Evolutionary conservation across 495 filamentous ascomycete genomes (phyloP), one percentile per base, ranked within the genome.

Genomic region (Penicillium soppii): DNA sequence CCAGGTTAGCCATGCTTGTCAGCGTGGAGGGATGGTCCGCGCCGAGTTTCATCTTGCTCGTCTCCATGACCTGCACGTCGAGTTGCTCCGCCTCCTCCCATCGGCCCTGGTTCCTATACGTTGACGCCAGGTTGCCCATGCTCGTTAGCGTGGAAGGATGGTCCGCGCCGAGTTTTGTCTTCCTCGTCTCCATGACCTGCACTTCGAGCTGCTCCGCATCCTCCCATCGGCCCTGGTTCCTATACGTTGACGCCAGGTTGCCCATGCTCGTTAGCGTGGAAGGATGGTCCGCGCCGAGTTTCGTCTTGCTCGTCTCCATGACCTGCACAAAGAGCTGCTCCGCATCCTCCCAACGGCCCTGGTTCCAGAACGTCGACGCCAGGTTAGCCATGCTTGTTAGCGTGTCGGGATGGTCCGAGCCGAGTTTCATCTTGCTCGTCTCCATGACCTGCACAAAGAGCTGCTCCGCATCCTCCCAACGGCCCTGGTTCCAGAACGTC

Each of bases 21-120:
- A 73, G 53, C 40, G 69, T 73, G 23, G 50, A 23, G 22, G 59
- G 70, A 54, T 73, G 64, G 23, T 73, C 69, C 4, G 23, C 22
- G 12, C 65, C 68, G 21, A 67, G 64, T 43, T 45, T 55, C 25
- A 2, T 63, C 53, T 57, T 62, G n/a, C 49, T 6, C 7, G 36
- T 12, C 29, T 32, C 29, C 10, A 32, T 7, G 10, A 32, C 29
- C 10, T 32, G 29, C 10, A 32, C 5, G 7, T 32, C 5, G 10
- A 32, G 29, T 12, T 32, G 29, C 29, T 32, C 29, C 10, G 29
- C 29, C 10, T 32, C 5, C 40, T 32, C 56, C 42, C n/a, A 68
- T 25, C 13, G 50, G 52, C 58, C 66, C 1, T 27, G 25, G 25
- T 27, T 27, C 25, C 25, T 4, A 5, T 4, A 27, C 9, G 4